Percentiles rank a stretch among this genome's conserved stretches.
phyloP scores from a whole-genome alignment of 768 basidiomycete genomes.

The Strobilomyces confusus region DNA sequence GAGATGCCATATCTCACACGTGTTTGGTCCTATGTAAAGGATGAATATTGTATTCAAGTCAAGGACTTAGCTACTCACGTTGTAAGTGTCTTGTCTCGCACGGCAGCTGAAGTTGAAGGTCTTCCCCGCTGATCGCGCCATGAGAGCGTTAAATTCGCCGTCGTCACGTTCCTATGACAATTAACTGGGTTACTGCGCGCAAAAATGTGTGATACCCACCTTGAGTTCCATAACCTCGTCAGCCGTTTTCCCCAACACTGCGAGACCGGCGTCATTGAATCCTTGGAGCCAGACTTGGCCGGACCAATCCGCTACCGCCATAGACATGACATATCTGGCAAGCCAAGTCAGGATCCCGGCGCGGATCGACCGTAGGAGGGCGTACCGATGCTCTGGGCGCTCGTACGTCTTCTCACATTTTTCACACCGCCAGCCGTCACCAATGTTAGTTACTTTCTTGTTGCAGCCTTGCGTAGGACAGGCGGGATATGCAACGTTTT shows the following conservation, averaged over 20 bases:
- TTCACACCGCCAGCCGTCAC: conserved; percentile 86
- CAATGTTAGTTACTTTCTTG: conserved; percentile 80
- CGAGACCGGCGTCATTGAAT: conserved; percentile 88
- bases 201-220: conserved; percentile 33
- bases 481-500: conserved; percentile 84
- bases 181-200: neutral
- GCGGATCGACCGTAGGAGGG: no score
- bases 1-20: conserved; percentile 83
- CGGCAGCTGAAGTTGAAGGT: conserved; percentile 81
- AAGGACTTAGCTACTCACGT: conserved; percentile 45
- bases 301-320: conserved; percentile 89
- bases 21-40: conserved; percentile 57
- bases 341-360: conserved; percentile 1
- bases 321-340: conserved; percentile 70
- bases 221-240: conserved; percentile 74
- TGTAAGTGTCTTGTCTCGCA: conserved; percentile 83
- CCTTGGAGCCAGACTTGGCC: conserved; percentile 87
- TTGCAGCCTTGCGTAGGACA: conserved; percentile 77
- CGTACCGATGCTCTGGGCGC: conserved; percentile 71
- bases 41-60: neutral
- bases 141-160: conserved; percentile 48
- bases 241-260: conserved; percentile 73
- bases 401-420: conserved; percentile 76
- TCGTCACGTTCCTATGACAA: conserved; percentile 49
- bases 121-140: conserved; percentile 64